Evolutionary conservation across 139 green algal species (phyloP), one percentile per base, ranked within the genome.

Genomic region (Astrephomene gubernaculifera): DNA sequence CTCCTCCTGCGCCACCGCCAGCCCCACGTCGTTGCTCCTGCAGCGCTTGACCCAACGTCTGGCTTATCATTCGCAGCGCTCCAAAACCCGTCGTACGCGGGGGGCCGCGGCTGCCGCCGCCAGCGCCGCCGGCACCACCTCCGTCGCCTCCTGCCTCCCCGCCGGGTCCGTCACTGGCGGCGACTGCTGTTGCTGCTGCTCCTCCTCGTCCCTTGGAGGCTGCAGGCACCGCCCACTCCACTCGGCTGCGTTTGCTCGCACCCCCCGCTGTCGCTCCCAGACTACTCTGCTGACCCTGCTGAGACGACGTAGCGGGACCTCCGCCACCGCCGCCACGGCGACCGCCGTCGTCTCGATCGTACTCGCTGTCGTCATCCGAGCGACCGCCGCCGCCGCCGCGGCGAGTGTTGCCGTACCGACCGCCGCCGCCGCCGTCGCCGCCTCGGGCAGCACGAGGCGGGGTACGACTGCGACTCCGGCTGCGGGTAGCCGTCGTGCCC

Each of bases 401-500:
- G 19, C 36, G 22, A 7, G 4, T 12, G 2, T 24, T 14, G 52
- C 21, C 49, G 73, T 68, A 49, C 24, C 54, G 36, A 0, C 69
- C 73, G 6, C 52, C 49, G 22, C 53, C 53, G 21, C 73, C 73
- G 24, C 8, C 33, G 27, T 8, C 63, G 63, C 63, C 63, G 33
- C 33, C 31, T 12, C 72, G 33, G 31, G 72, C 24, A 2, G 39
- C 49, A 3, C 72, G 49, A 19, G n/a, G 17, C 0, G 72, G 72
- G 49, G 49, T 80, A 27, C 72, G 72, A 9, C 72, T 80, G 36
- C 74, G 74, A 38, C 74, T 71, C 10, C 71, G 71, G 38, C 68
- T 74, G 68, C 38, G 21, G 22, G 38, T 43, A 35, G n/a, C n/a
- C n/a, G n/a, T n/a, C n/a, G n/a, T n/a, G n/a, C n/a, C n/a, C n/a